Conservation (phyloP, 139 green algal genomes). For the Dunaliella sp. region DNA sequence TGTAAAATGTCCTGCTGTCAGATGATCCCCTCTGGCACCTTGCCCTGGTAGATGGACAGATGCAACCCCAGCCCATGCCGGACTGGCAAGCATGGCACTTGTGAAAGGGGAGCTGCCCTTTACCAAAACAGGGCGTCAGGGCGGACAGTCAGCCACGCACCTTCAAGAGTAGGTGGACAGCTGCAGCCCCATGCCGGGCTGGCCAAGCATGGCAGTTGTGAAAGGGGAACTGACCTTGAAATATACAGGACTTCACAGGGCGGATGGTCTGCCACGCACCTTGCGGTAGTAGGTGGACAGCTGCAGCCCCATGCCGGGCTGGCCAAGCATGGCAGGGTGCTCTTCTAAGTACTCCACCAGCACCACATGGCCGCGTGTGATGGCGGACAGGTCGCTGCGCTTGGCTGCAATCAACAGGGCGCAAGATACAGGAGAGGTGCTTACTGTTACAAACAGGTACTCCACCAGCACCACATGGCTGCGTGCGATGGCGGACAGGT, state of each 20-base stretch:
- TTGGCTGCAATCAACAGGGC: constrained; percentile 10
- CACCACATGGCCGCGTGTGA: constrained; percentile 57
- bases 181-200: constrained; percentile 18
- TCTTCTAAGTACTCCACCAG: constrained; percentile 84
- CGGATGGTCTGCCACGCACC: too few species aligned
- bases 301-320: constrained; percentile 29
- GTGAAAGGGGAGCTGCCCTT: too few species aligned
- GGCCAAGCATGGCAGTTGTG: constrained; percentile 73
- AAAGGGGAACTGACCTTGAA: too few species aligned
- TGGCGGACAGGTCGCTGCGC: constrained; percentile 2
- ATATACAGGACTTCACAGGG: too few species aligned
- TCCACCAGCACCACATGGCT: constrained; percentile 74
- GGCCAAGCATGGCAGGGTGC: constrained; percentile 65
- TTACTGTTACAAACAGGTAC: constrained; percentile 41
- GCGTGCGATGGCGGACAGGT: constrained; percentile 15
- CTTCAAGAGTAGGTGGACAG: too few species aligned
- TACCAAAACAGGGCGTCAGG: too few species aligned
- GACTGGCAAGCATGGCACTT: too few species aligned
- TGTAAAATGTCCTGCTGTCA: too few species aligned
- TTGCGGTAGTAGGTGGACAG: constrained; percentile 77
- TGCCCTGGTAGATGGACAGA: too few species aligned
- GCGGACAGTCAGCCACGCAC: too few species aligned
- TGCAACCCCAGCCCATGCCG: too few species aligned
- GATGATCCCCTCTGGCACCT: too few species aligned
- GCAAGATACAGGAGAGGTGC: background rate